Conservation (phyloP, 192 early-diverging fungal species). For the Martensiomyces pterosporus region DNA sequence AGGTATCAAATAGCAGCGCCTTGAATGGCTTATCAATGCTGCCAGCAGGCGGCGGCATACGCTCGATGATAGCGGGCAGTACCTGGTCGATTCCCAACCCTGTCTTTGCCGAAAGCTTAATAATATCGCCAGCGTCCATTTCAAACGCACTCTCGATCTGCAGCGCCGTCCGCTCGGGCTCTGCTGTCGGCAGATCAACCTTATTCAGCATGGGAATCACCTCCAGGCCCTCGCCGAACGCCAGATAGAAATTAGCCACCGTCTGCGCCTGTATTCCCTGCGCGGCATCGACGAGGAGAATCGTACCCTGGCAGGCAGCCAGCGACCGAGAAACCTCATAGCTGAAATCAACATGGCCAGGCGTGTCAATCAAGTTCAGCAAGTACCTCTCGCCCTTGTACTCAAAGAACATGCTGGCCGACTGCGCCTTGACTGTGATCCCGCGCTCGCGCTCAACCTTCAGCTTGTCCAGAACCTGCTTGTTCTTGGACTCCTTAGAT, state of each 20-base stretch:
- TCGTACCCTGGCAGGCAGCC: slow-evolving; percentile 89
- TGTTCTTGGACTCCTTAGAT: slow-evolving; percentile 61
- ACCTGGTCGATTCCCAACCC: slow-evolving; percentile 69
- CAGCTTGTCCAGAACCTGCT: slow-evolving; percentile 94
- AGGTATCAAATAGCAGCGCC: slow-evolving; percentile 92
- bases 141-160: slow-evolving; percentile 91
- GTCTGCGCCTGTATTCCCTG: slow-evolving; percentile 99
- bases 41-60: slow-evolving; percentile 71
- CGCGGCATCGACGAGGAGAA: slow-evolving; percentile 88
- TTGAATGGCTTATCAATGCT: slow-evolving; percentile 66
- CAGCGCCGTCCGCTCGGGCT: slow-evolving; percentile 65
- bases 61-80: slow-evolving; percentile 73
- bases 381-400: slow-evolving; percentile 78
- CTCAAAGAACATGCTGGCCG: slow-evolving; percentile 85
- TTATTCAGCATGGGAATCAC: slow-evolving; percentile 94
- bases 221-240: slow-evolving; percentile 78
- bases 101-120: slow-evolving; percentile 85
- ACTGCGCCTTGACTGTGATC: slow-evolving; percentile 97
- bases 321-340: slow-evolving; percentile 95
- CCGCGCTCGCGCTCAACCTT: slow-evolving; percentile 94
- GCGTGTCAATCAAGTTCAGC: slow-evolving; percentile 94
- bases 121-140: slow-evolving; percentile 59
- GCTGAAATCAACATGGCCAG: slow-evolving; percentile 89
- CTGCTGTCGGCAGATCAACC: slow-evolving; percentile 87
- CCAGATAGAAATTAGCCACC: slow-evolving; percentile 94